Percentiles rank a stretch among this genome's conserved stretches.
Conservation (phyloP, 2,329 filamentous ascomycete genomes). For the Thielaviopsis musarum region DNA sequence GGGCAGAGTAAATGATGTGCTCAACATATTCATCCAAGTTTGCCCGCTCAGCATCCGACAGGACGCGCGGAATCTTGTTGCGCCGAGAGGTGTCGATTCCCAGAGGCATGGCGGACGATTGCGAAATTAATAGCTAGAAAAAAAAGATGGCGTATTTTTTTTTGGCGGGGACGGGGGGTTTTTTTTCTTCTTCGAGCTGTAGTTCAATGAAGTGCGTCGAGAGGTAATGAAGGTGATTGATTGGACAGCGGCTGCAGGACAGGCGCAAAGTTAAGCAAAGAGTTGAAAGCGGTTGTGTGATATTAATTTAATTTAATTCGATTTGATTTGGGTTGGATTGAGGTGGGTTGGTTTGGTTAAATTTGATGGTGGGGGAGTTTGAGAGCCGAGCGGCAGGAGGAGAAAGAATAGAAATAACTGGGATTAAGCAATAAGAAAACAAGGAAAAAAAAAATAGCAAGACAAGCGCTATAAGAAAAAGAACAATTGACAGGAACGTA, state of each 20-base stretch:
- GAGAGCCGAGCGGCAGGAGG: conserved; percentile 2
- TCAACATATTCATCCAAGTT: conserved; percentile 84
- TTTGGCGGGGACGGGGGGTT: not conserved
- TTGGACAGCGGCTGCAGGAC: no score
- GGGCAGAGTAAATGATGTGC: conserved; percentile 83
- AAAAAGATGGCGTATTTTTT: not conserved
- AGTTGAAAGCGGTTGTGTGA: no score
- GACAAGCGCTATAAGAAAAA: not conserved
- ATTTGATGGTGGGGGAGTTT: not conserved
- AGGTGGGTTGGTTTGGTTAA: not conserved
- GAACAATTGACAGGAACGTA: not conserved
- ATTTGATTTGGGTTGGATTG: not conserved
- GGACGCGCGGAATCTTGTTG: conserved; percentile 67
- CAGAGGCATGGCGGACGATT: conserved; percentile 17
- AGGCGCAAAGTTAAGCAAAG: no score
- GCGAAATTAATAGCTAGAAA: not conserved
- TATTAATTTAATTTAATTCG: not conserved
- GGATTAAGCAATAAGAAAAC: not conserved
- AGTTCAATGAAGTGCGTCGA: not conserved
- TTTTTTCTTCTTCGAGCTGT: not conserved
- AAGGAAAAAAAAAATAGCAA: not conserved
- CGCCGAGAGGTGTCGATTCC: conserved; percentile 67
- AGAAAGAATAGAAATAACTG: not conserved
- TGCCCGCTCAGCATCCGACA: conserved; percentile 67
- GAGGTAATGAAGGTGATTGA: no score